Conservation (phyloP, 495 filamentous ascomycete genomes). For the Mycothermus thermophilus region DNA sequence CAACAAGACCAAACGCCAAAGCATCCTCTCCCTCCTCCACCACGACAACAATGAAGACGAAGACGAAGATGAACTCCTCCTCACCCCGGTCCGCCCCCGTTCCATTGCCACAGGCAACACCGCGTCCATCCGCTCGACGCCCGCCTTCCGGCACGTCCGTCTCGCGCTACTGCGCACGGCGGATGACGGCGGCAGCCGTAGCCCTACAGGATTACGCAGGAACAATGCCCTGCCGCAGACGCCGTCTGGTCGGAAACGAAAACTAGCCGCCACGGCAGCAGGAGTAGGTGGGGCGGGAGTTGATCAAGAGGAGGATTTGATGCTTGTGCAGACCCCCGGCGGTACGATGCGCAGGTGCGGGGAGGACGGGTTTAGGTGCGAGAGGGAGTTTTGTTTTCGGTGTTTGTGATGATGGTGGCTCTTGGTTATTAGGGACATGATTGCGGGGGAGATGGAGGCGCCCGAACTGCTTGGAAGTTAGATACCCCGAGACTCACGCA, state of each 20-base stretch:
- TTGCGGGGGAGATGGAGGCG: too few species aligned
- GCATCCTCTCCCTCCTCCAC: constrained; percentile 17
- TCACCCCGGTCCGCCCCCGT: constrained; percentile 11
- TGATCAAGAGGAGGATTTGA: neutral
- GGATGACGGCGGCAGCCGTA: neutral
- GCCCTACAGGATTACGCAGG: too few species aligned
- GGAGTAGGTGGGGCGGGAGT: neutral
- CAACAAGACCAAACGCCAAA: neutral
- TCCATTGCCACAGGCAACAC: neutral
- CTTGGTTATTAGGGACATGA: too few species aligned
- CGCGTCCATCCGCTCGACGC: constrained; percentile 2
- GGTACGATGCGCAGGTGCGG: constrained; percentile 33
- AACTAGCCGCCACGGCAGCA: too few species aligned
- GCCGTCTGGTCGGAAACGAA: too few species aligned
- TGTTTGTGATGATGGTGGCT: constrained; percentile 28
- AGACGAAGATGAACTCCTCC: constrained; percentile 24
- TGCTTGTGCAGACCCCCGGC: constrained; percentile 26
- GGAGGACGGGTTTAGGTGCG: constrained; percentile 32
- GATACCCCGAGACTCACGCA: too few species aligned
- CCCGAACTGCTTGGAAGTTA: too few species aligned
- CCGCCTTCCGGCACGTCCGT: constrained; percentile 2
- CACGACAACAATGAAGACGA: constrained; percentile 7
- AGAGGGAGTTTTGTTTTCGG: constrained; percentile 35
- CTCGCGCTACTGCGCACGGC: neutral
- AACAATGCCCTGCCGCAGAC: too few species aligned